Percentiles rank a stretch among this genome's conserved stretches.
These are phyloP conservation scores for Russula griseocarnosa DNA, from an alignment of 768 basidiomycete genomes.

Conservation along the genomic window DNA sequence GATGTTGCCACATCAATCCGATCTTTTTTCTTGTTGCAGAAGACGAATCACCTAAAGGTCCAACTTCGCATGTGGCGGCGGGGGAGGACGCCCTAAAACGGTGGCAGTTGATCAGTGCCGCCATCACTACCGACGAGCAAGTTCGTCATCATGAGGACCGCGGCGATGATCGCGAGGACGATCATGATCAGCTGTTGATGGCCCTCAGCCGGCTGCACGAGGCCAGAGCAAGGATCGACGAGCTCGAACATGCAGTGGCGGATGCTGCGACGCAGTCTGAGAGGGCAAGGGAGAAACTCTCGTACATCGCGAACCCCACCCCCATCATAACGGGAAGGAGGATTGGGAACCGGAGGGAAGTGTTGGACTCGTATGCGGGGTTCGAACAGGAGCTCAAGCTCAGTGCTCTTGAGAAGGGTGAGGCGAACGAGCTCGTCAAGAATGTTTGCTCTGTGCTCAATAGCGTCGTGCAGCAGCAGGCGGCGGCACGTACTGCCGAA, in stretches of 20 bases:
- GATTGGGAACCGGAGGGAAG: not conserved
- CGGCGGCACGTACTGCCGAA: constrained; percentile 3
- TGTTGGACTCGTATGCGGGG: not conserved
- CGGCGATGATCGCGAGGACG: not conserved
- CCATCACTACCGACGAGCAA: not conserved
- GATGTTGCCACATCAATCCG: not conserved
- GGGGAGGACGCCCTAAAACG: not conserved
- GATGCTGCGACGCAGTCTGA: constrained; percentile 20
- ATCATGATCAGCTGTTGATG: constrained; percentile 5
- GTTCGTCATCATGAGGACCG: not conserved
- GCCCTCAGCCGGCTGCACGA: constrained; percentile 14
- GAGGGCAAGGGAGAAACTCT: constrained; percentile 18
- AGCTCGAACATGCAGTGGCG: constrained; percentile 17
- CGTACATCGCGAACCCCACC: constrained; percentile 2
- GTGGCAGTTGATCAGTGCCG: not conserved
- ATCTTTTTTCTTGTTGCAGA: not conserved
- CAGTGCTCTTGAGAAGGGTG: constrained; percentile 9
- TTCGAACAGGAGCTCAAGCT: constrained; percentile 15
- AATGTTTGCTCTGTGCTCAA: constrained; percentile 18
- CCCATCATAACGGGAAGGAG: not conserved
- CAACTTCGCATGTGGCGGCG: not conserved
- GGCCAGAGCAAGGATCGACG: constrained; percentile 17
- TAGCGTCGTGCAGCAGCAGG: constrained; percentile 12
- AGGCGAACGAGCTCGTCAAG: constrained; percentile 19
- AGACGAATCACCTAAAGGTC: not conserved